These are phyloP conservation scores for Schizophyllum commune DNA, from an alignment of 1,284 basidiomycete species.

Conservation along the genomic window DNA sequence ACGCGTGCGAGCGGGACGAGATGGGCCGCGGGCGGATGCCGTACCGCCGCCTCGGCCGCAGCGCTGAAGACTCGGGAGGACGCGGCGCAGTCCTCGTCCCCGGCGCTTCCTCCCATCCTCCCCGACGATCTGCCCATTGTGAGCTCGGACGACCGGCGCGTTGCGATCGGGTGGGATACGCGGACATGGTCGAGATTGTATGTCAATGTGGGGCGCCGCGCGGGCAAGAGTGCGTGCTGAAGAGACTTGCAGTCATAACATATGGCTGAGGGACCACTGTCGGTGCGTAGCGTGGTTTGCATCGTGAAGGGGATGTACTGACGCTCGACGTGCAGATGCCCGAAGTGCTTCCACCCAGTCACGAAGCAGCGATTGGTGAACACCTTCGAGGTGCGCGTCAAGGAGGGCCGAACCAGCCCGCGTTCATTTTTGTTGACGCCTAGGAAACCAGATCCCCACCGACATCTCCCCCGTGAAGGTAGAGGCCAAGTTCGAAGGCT, in stretches of 20 bases:
- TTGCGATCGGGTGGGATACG: slow-evolving; percentile 63
- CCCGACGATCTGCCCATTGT: slow-evolving; percentile 44
- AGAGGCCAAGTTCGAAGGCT: slow-evolving; percentile 53
- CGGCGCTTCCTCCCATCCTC: not conserved
- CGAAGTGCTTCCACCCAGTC: slow-evolving; percentile 78
- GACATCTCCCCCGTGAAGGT: slow-evolving; percentile 64
- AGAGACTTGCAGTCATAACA: slow-evolving; percentile 31
- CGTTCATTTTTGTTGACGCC: not conserved
- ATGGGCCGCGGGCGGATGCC: not conserved
- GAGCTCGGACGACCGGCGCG: slow-evolving; percentile 47
- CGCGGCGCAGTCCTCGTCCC: not conserved
- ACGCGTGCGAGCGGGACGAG: not conserved
- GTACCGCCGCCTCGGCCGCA: not conserved
- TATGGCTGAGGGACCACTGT: slow-evolving; percentile 67
- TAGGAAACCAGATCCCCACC: slow-evolving; percentile 55
- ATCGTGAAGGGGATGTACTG: not conserved
- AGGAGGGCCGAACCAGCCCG: too few relatives aligned
- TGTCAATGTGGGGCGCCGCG: slow-evolving; percentile 22
- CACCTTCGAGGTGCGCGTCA: slow-evolving; percentile 69
- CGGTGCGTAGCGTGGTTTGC: slow-evolving; percentile 23
- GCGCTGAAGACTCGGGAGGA: not conserved
- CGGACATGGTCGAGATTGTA: slow-evolving; percentile 65
- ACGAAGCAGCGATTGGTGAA: slow-evolving; percentile 90
- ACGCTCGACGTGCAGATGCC: slow-evolving; percentile 32
- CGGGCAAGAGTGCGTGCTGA: not conserved